Conservation (phyloP, 1,284 basidiomycete species). For the Takashimella tepidaria region DNA sequence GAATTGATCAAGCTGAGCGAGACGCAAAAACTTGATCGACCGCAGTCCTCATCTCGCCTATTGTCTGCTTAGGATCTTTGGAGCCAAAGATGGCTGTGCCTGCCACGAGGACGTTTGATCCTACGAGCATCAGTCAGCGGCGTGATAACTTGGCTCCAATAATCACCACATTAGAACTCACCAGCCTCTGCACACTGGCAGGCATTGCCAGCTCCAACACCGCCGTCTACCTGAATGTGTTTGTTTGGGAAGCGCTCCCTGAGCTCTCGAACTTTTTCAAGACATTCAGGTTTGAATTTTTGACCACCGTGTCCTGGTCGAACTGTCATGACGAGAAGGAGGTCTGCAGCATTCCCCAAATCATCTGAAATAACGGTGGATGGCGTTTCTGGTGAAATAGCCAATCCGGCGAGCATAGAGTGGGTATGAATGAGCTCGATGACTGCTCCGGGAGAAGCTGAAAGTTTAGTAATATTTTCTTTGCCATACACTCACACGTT, state of each 20-base stretch:
- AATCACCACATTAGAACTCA: constrained; percentile 39
- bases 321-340: constrained; percentile 97
- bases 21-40: constrained; percentile 56
- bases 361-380: constrained; percentile 77
- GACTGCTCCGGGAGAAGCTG: constrained; percentile 64
- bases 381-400: constrained; percentile 89
- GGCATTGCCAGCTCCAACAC: constrained; percentile 87
- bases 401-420: constrained; percentile 83
- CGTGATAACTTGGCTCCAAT: no score
- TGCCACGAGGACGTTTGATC: constrained; percentile 96
- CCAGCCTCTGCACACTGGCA: constrained; percentile 86
- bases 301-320: constrained; percentile 91
- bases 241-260: constrained; percentile 76
- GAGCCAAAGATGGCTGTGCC: constrained; percentile 93
- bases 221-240: constrained; percentile 97
- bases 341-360: constrained; percentile 73
- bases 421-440: constrained; percentile 65
- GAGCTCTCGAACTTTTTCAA: constrained; percentile 74
- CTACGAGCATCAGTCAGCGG: no score
- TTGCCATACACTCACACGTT: constrained; percentile 57
- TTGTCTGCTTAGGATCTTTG: constrained; percentile 70
- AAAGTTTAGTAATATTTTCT: background rate
- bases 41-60: constrained; percentile 62
- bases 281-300: constrained; percentile 90
- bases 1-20: background rate